Base-by-base conservation (phyloP, 2,329 filamentous ascomycete species). In the Aspergillus quadrilineatus region DNA sequence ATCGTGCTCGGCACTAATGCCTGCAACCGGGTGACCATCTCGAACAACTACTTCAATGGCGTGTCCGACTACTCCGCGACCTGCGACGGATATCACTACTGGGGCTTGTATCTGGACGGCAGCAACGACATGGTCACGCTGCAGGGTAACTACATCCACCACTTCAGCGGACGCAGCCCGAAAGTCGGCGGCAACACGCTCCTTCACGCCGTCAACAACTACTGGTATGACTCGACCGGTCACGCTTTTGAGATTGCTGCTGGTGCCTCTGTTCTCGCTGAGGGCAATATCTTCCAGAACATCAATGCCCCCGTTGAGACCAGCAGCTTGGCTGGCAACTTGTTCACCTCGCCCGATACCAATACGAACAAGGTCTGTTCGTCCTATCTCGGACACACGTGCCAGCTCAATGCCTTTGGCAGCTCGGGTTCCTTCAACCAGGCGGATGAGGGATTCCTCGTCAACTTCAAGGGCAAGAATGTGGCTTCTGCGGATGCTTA, bases 131-230 rank as follows among this genome's bases (percentile, higher is more conserved):
- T 80, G 59, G 75, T 85, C 65, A 86, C 84, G 59, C 65, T 86
- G 67, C 81, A 83, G 75, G 76, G 77, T 62, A 86, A 86, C 77
- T 85, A 85, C 74, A 75, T 86, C 66, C 80, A 85, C 77, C 76
- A 83, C 70, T 80, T 79, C 48, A 80, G 77, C 10, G 84, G 83
- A 55, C 82, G 84, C 52, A 74, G 75, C 10, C 84, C 83, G 63
- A 85, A 85, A 74, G 75, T 86, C 22, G 74, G 71, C 54, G 77
- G 76, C 17, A 81, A 81, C 68, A 83, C 83, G 53, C 77, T 84
- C 44, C 73, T 86, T 52, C 84, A 86, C 70, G 81, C 80, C 42
- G 66, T 51, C 67, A 85, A 85, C 80, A 85, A 85, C 77, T 84
- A 81, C 78, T 85, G 77, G 74, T 77, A 82, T 64, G 75, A 79